A percentile compares a stretch with the other conserved stretches of the same genome.
Evolutionary conservation across 2,329 filamentous ascomycete genomes (phyloP).

Genomic region (Clarireedia paspali): DNA sequence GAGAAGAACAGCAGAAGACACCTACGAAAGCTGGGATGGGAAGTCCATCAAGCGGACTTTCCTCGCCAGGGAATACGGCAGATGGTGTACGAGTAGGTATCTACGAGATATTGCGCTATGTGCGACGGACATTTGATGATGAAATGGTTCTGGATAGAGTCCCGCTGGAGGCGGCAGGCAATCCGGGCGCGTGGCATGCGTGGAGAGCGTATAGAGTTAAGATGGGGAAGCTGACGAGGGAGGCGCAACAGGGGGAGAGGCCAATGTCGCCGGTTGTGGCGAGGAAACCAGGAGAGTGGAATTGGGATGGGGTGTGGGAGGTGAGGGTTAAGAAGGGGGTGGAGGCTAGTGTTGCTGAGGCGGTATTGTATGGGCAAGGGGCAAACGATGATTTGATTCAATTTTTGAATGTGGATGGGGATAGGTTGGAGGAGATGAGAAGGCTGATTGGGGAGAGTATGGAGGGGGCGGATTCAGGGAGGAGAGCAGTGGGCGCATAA

Average conservation of each 20-base stretch:
- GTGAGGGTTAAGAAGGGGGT: conserved; percentile 77
- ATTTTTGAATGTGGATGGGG: conserved; percentile 57
- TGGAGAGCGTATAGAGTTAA: conserved; percentile 67
- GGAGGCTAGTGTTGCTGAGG: conserved; percentile 68
- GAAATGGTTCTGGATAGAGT: conserved; percentile 70
- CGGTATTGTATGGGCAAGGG: conserved; percentile 65
- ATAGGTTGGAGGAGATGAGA: conserved; percentile 49
- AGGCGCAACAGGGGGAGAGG: conserved; percentile 3
- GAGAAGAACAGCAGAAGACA: conserved; percentile 16
- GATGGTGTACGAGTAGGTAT: conserved; percentile 35
- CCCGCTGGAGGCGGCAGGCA: conserved; percentile 74
- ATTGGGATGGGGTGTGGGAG: conserved; percentile 97
- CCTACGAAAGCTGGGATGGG: conserved; percentile 18
- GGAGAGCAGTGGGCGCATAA: conserved; percentile 14
- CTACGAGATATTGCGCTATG: conserved; percentile 68
- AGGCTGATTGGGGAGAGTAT: conserved; percentile 44
- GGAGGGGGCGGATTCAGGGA: conserved; percentile 32
- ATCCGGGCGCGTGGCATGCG: conserved; percentile 88
- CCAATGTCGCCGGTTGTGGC: not conserved
- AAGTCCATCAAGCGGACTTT: conserved; percentile 8
- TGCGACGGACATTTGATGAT: conserved; percentile 74
- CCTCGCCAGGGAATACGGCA: conserved; percentile 1
- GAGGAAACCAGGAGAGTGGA: conserved; percentile 75
- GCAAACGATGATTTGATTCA: conserved; percentile 61
- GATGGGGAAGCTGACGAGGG: conserved; percentile 28